Percentiles rank a stretch among this genome's conserved stretches.
Conservation (phyloP, 306 rosid species). For the Acacia crassicarpa region DNA sequence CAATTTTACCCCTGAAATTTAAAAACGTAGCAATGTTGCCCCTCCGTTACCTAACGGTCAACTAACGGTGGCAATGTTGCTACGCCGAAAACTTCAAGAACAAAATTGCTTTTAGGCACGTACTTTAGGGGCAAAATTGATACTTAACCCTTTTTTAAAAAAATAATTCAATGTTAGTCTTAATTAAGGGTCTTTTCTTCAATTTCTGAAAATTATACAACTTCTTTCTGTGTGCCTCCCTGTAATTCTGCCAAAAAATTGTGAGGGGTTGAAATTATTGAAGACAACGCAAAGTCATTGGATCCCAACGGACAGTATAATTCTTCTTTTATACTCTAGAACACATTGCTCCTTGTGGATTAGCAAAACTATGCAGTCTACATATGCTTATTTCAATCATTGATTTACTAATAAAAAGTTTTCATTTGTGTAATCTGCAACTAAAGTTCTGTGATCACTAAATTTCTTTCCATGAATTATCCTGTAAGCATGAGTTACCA, state of each 20-base stretch:
- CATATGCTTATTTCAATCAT: background rate
- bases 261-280: background rate
- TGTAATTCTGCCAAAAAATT: background rate
- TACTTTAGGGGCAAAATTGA: too few relatives aligned
- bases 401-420: background rate
- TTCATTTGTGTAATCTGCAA: background rate
- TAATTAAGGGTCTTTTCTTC: slow-evolving; percentile 1
- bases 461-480: background rate
- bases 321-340: background rate
- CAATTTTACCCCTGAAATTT: too few relatives aligned
- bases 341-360: background rate
- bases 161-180: background rate
- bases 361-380: background rate
- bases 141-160: too few relatives aligned
- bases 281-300: background rate
- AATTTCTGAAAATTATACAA: background rate
- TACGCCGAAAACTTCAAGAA: too few relatives aligned
- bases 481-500: background rate
- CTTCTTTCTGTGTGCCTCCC: background rate
- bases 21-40: too few relatives aligned
- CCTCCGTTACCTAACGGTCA: too few relatives aligned
- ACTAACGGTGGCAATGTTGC: too few relatives aligned
- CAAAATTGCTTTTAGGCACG: too few relatives aligned
- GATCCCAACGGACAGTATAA: background rate
- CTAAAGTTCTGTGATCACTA: background rate